Percentiles rank a stretch among this genome's conserved stretches.
These are phyloP conservation scores for Wallacemonas collosoma DNA, from an alignment of 208 protist genomes.

Conservation along the genomic window DNA sequence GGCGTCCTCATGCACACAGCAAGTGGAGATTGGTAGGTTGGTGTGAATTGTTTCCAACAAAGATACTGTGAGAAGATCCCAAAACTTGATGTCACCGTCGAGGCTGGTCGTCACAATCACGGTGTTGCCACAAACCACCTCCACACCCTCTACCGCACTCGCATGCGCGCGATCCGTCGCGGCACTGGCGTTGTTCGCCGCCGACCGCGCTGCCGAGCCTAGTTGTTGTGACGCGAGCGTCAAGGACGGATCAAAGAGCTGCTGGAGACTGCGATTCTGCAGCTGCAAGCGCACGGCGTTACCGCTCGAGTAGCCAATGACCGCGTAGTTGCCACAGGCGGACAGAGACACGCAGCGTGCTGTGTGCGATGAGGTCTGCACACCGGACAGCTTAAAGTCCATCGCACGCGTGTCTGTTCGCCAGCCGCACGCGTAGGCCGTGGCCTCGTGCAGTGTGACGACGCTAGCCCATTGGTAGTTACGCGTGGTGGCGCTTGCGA, in stretches of 20 bases:
- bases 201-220: conserved; percentile 9
- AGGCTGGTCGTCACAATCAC: conserved; percentile 74
- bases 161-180: conserved; percentile 43
- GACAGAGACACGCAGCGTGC: conserved; percentile 78
- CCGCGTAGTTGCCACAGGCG: conserved; percentile 88
- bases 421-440: conserved; percentile 76
- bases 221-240: neutral
- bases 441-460: conserved; percentile 78
- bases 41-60: conserved; percentile 47
- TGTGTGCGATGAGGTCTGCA: conserved; percentile 66
- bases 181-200: neutral
- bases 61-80: conserved; percentile 53
- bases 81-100: conserved; percentile 79
- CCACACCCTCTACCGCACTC: conserved; percentile 75
- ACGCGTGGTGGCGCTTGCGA: conserved; percentile 65
- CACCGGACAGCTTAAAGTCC: conserved; percentile 80
- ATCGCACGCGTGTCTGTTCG: conserved; percentile 78
- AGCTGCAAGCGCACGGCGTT: conserved; percentile 71
- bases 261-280: conserved; percentile 77
- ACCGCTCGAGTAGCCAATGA: conserved; percentile 88
- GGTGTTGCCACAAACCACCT: conserved; percentile 76
- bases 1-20: conserved; percentile 70
- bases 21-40: conserved; percentile 59
- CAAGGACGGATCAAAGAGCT: conserved; percentile 66
- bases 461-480: conserved; percentile 89